These are phyloP conservation scores for Globisporangium carolinianum DNA, from an alignment of 352 stramenopile genomes.

Conservation along the genomic window DNA sequence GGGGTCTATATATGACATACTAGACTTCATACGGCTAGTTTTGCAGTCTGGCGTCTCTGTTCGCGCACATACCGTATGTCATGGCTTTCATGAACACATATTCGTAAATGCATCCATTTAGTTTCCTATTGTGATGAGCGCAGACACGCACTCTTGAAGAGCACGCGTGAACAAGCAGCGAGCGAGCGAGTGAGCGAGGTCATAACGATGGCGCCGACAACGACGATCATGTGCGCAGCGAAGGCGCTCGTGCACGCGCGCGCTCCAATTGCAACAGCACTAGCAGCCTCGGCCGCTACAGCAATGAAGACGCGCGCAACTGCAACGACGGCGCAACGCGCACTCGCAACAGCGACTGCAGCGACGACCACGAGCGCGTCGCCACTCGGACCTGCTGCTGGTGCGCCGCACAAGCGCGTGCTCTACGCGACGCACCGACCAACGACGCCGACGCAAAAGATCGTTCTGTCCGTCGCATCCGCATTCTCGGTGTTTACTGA, in stretches of 20 bases:
- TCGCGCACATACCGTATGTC: too few species aligned
- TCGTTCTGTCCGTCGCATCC: conserved; percentile 81
- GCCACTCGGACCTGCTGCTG: conserved; percentile 16
- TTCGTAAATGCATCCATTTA: too few species aligned
- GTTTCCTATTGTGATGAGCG: too few species aligned
- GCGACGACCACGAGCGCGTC: not conserved
- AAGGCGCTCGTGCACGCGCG: not conserved
- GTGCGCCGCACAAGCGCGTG: conserved; percentile 40
- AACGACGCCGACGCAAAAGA: conserved; percentile 79
- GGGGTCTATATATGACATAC: too few species aligned
- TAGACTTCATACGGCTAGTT: too few species aligned
- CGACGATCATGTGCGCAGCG: not conserved
- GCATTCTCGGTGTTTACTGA: conserved; percentile 88
- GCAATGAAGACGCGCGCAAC: not conserved
- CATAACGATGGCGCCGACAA: not conserved
- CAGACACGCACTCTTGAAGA: too few species aligned
- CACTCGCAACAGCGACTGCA: not conserved
- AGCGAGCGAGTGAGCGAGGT: not conserved
- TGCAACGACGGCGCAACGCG: not conserved
- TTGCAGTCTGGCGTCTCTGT: too few species aligned
- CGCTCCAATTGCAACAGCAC: not conserved
- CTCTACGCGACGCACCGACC: conserved; percentile 70
- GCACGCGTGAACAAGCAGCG: too few species aligned
- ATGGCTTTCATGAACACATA: too few species aligned
- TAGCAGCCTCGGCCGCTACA: not conserved